phyloP scores from a whole-genome alignment of 1,139 yeast species.

The Scheffersomyces lignicola region DNA sequence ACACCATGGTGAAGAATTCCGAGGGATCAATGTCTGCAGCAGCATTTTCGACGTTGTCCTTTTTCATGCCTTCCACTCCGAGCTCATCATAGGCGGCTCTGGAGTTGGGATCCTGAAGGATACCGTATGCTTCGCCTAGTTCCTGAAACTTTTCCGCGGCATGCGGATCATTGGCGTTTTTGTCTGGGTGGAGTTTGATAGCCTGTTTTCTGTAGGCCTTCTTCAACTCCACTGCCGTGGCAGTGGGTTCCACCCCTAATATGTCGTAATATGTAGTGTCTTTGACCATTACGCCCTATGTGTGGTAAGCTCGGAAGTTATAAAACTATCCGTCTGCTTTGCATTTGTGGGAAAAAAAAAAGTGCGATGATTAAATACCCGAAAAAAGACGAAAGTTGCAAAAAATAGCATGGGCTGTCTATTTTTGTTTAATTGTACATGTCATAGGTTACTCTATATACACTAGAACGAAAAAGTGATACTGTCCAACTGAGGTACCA shows the following conservation, averaged over 20 bases:
- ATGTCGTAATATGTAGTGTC: constrained; percentile 89
- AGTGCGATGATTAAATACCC: no score
- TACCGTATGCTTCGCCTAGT: constrained; percentile 56
- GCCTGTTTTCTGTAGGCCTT: constrained; percentile 95
- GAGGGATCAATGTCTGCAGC: constrained; percentile 35
- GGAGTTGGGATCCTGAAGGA: constrained; percentile 36
- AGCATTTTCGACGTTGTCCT: constrained; percentile 20
- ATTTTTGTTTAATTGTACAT: no score
- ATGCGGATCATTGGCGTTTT: constrained; percentile 72
- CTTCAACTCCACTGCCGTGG: constrained; percentile 81
- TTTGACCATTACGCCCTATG: no score
- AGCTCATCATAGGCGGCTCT: constrained; percentile 44
- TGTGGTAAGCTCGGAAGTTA: no score
- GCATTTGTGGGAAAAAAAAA: no score
- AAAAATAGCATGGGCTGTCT: no score
- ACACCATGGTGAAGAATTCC: constrained; percentile 72
- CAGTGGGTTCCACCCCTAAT: constrained; percentile 76
- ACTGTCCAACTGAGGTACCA: constrained; percentile 70
- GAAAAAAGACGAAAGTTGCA: no score
- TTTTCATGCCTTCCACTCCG: constrained; percentile 45
- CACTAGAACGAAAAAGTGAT: constrained; percentile 57
- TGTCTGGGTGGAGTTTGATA: constrained; percentile 92
- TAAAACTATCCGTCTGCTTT: no score
- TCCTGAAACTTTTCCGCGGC: constrained; percentile 97
- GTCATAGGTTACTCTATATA: background rate